Evolutionary conservation across 495 filamentous ascomycete genomes (phyloP), one percentile per base, ranked within the genome.

Genomic region (Daldinia loculata): DNA sequence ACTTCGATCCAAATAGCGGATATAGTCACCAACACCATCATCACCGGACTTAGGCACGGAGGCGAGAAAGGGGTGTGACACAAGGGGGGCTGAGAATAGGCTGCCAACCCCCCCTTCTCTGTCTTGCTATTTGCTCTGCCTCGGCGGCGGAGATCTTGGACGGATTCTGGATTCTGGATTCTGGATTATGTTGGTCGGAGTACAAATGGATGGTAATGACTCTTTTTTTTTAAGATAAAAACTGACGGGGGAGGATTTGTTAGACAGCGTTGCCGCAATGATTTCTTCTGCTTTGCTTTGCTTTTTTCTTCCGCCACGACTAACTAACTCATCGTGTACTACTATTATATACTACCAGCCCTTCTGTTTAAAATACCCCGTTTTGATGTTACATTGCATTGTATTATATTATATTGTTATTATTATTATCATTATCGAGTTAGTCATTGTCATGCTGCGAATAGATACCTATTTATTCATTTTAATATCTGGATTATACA

Each of bases 1-100:
- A 76, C 53, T 62, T 70, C 38, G 67, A 75, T 26, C 63, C 50
- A 32, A 71, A 70, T 50, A 55, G 32, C 22, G 74, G 72, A 4
- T 50, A 75, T 36, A 63, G 30, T 1, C 60, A 62, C 4, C 63
- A 67, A 8, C 67, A 61, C 26, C 61, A 67, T 1, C 41, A 52
- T 50, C 60, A 36, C 70, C 59, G 51, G 29, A 22, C 12, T 24
- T 26, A 51, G 22, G 19, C 34, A 34, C 30, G 65, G 29, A 1
- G 22, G 14, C 29, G 29, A 29, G 48, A 51, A 41, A 24, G n/a
- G 45, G 66, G 22, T 19, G n/a, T 17, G n/a, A n/a, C 38, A 39
- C 38, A 39, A 22, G 41, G 3, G 43, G 9, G 9, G 43, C 43
- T 12, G 11, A 48, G 43, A 48, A 48, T 48, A 48, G 19, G 19